Evolutionary conservation across 2,329 filamentous ascomycete species (phyloP), one percentile per base, ranked within the genome.

Genomic region (Aspergillus sojae): DNA sequence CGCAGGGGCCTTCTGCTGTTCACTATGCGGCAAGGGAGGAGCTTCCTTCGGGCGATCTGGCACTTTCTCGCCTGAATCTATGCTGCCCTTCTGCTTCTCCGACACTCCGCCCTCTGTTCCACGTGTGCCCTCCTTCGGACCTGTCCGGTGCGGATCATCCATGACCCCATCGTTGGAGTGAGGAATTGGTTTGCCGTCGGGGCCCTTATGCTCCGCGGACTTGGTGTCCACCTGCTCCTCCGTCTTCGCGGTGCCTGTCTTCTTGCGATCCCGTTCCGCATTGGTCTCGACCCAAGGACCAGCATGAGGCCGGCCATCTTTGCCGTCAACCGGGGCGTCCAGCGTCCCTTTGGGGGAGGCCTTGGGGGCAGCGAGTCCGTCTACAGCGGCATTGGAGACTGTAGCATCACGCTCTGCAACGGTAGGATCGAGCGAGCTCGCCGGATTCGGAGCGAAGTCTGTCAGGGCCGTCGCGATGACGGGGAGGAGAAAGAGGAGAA

Each of bases 41-140:
- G 89, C 90, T 74, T 94, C 93, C 77, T 96, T 96, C 16, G 94
- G 94, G 5, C 90, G 86, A 67, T 92, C 90, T 5, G 94, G 94
- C 65, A 88, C 89, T 75, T 93, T 94, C 72, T 91, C 77, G 84
- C 86, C 68, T 85, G 89, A 4, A 85, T 89, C 84, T 73, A 91
- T 89, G 65, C 87, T 86, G 56, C 88, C 89, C 81, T 93, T 95
- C 70, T 89, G 88, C 79, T 96, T 97, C 75, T 94, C 91, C 30
- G 90, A 93, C 48, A 98, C 92, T 58, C 94, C 94, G 14, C 93
- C 94, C 74, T 94, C 91, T 1, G 92, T 96, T 45, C 94, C 94
- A 4, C 91, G 92, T 2, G 92, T 96, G 54, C 94, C 94, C 75
- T 93, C 86, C 75, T 93, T 94, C 5, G 94, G 92, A 46, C 87